A percentile compares a stretch with the other conserved stretches of the same genome.
phyloP scores from a whole-genome alignment of 2,329 filamentous ascomycete species.

The Thelonectria discophora region DNA sequence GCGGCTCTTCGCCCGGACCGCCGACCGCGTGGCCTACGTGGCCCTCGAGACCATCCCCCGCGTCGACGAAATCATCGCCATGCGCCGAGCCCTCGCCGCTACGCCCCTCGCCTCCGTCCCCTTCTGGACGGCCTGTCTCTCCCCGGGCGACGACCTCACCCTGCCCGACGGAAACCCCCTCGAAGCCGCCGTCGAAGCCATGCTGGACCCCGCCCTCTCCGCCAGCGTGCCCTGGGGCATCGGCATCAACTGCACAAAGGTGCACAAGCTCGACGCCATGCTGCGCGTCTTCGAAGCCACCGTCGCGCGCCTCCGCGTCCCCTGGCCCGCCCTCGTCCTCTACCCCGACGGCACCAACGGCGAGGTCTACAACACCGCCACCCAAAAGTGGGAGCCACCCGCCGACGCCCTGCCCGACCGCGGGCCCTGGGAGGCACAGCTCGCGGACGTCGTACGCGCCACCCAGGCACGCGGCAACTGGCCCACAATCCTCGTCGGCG shows the following conservation, averaged over 20 bases:
- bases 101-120: slow-evolving; percentile 45
- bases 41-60: slow-evolving; percentile 74
- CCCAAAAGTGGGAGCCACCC: slow-evolving; percentile 66
- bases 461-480: slow-evolving; percentile 52
- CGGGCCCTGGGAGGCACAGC: slow-evolving; percentile 56
- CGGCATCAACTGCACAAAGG: slow-evolving; percentile 75
- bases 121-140: slow-evolving; percentile 72
- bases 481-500: slow-evolving; percentile 59
- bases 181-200: slow-evolving; percentile 46
- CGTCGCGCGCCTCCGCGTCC: slow-evolving; percentile 49
- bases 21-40: slow-evolving; percentile 59
- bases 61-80: slow-evolving; percentile 68
- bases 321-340: slow-evolving; percentile 65
- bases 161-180: slow-evolving; percentile 65
- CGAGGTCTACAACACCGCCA: slow-evolving; percentile 71
- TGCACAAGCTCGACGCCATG: slow-evolving; percentile 66
- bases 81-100: slow-evolving; percentile 55
- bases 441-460: slow-evolving; percentile 52
- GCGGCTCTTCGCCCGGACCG: slow-evolving; percentile 56
- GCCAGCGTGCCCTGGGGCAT: slow-evolving; percentile 64
- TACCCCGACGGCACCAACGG: slow-evolving; percentile 76
- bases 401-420: slow-evolving; percentile 35
- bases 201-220: slow-evolving; percentile 46
- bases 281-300: slow-evolving; percentile 64
- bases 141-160: slow-evolving; percentile 60